Base-by-base conservation (phyloP, 78 protist species). In the Pelomyxa schiedti region DNA sequence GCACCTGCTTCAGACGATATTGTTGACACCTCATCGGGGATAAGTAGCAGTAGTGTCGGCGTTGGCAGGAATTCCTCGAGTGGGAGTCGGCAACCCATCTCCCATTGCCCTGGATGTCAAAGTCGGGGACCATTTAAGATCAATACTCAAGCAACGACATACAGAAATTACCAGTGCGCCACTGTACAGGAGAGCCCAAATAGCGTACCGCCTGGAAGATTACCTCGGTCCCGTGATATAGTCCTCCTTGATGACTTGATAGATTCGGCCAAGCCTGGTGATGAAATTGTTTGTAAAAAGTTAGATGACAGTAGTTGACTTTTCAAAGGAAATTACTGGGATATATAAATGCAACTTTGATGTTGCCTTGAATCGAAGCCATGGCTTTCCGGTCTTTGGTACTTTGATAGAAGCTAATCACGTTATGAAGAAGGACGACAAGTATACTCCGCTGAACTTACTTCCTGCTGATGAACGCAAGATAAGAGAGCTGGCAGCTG, bases 301-400 rank as follows among this genome's bases (percentile, higher is more conserved):
- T 38, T 4, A 29, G 1, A 7, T n/a, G 41, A 6, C 66, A 37
- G 9, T 29, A 3, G n/a, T 4, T 77, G 29, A 63, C 28, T 35
- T 63, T 5, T 3, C 8, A 8, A 42, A 83, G 28, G 86, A 86
- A 4, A 81, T 94, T 43, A 95, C 94, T 3, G 97, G 98, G 63
- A 74, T 88, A 4, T 95, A 88, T 72, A 77, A 63, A 63, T 85
- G 88, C 75, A 83, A 86, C 72, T 92, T 71, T 67, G 96, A 96
- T 43, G 8, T 84, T 8, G 16, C 72, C 3, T 79, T 95, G 39
- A 93, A 95, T 88, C 39, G 39, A 42, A 77, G 65, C 43, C 68
- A 86, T 29, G 99, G 99, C 53, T 97, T 97, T 74, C 99, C 99
- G 22, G 98, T 98, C n/a, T 96, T 95, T 66, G 39, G 93, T 0